These are phyloP conservation scores for Wilhelminamyces savonicus DNA, from an alignment of 805 yeast species.

Conservation along the genomic window DNA sequence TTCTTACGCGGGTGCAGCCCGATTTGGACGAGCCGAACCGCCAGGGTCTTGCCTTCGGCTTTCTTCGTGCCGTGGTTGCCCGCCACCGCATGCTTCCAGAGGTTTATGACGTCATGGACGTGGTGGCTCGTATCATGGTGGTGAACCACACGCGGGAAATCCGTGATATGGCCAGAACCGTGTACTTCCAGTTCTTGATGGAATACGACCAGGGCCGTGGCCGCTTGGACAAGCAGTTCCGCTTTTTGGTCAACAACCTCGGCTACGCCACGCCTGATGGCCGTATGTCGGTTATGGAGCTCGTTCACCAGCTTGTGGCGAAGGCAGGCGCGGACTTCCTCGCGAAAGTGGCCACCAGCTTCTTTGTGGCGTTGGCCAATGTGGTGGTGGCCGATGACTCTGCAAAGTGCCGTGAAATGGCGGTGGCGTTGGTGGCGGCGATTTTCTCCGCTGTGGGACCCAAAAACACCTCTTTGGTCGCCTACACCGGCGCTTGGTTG, in stretches of 20 bases:
- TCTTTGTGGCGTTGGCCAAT: slow-evolving; percentile 77
- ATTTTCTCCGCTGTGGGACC: slow-evolving; percentile 46
- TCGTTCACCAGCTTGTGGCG: slow-evolving; percentile 62
- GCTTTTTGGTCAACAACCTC: slow-evolving; percentile 72
- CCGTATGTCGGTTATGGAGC: slow-evolving; percentile 84
- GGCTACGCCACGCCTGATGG: slow-evolving; percentile 83
- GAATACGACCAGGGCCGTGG: slow-evolving; percentile 93
- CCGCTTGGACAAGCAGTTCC: slow-evolving; percentile 74
- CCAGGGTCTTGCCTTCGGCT: slow-evolving; percentile 84
- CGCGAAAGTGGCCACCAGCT: slow-evolving; percentile 59
- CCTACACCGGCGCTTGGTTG: slow-evolving; percentile 52
- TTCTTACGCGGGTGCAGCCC: slow-evolving; percentile 68
- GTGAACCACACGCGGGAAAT: slow-evolving; percentile 81
- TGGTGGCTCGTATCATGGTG: slow-evolving; percentile 76
- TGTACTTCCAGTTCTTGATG: slow-evolving; percentile 79
- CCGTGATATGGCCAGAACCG: slow-evolving; percentile 77
- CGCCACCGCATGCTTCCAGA: slow-evolving; percentile 78
- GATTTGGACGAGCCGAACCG: slow-evolving; percentile 86
- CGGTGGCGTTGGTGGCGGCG: slow-evolving; percentile 51
- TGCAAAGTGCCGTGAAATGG: slow-evolving; percentile 77
- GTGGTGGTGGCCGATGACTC: slow-evolving; percentile 74
- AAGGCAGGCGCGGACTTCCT: slow-evolving; percentile 59
- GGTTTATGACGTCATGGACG: slow-evolving; percentile 82
- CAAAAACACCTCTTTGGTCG: too few relatives aligned
- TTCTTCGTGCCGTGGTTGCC: slow-evolving; percentile 70